A percentile compares a stretch with the other conserved stretches of the same genome.
These are phyloP conservation scores for Candida berthetii DNA, from an alignment of 805 yeast genomes.

Conservation along the genomic window DNA sequence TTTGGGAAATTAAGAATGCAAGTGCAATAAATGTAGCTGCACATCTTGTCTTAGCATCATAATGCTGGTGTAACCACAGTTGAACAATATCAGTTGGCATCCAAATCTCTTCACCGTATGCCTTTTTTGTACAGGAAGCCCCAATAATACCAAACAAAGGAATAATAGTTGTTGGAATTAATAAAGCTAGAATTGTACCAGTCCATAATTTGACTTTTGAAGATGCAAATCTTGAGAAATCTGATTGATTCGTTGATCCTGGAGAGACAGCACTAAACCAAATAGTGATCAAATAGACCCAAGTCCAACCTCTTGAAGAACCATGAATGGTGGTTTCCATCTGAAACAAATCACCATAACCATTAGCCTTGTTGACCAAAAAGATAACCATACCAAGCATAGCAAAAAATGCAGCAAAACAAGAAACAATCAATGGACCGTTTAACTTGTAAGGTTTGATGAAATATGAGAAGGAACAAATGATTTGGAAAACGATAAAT, in stretches of 20 bases:
- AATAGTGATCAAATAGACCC: conserved; percentile 24
- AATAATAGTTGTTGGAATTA: conserved; percentile 32
- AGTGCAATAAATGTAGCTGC: conserved; percentile 29
- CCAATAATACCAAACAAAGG: conserved; percentile 38
- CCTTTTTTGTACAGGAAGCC: conserved; percentile 29
- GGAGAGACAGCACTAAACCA: conserved; percentile 27
- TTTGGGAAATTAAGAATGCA: conserved; percentile 23
- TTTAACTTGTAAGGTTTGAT: conserved; percentile 21
- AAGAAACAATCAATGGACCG: conserved; percentile 14
- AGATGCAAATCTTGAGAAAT: conserved; percentile 27
- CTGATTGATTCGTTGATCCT: conserved; percentile 28
- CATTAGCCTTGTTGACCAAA: conserved; percentile 25
- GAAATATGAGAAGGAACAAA: conserved; percentile 16
- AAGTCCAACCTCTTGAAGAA: conserved; percentile 23
- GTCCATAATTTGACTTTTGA: conserved; percentile 17
- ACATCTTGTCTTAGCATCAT: conserved; percentile 26
- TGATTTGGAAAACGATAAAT: conserved; percentile 30
- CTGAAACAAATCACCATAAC: conserved; percentile 26
- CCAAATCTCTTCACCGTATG: conserved; percentile 30
- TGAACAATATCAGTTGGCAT: conserved; percentile 26
- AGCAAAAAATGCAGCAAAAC: conserved; percentile 19
- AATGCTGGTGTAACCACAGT: conserved; percentile 23
- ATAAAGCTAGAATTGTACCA: conserved; percentile 20
- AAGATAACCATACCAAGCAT: conserved; percentile 25
- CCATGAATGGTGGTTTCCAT: conserved; percentile 23